Conservation (phyloP, 148 eudicot genomes). For the Rhododendron molle region DNA sequence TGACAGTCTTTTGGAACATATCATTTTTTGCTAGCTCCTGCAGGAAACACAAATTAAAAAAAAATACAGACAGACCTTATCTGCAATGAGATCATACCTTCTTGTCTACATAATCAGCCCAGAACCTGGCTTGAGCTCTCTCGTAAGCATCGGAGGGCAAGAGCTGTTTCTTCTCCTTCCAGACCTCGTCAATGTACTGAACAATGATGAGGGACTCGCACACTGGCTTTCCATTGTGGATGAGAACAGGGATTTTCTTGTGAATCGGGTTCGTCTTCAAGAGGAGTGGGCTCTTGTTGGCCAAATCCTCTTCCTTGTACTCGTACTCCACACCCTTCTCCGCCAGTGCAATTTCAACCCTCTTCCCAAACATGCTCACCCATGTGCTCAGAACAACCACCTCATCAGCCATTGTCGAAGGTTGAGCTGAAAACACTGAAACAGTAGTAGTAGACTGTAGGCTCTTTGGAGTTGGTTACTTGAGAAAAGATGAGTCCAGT, state of each 20-base stretch:
- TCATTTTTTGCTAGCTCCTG: neutral
- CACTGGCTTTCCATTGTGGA: slow-evolving; percentile 52
- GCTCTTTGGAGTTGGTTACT: neutral
- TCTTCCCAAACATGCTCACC: slow-evolving; percentile 23
- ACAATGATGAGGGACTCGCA: slow-evolving; percentile 43
- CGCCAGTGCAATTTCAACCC: slow-evolving; percentile 12
- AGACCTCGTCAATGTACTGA: slow-evolving; percentile 57
- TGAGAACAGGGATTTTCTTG: slow-evolving; percentile 48
- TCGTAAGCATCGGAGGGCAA: slow-evolving; percentile 44
- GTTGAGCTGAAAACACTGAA: neutral
- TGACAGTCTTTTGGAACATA: neutral
- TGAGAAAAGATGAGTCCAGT: neutral
- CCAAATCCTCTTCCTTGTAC: slow-evolving; percentile 20
- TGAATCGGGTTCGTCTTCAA: slow-evolving; percentile 30
- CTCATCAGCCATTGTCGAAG: slow-evolving; percentile 14
- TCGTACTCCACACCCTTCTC: slow-evolving; percentile 19
- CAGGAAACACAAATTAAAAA: neutral
- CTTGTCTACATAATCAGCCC: slow-evolving; percentile 56
- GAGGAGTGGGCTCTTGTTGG: slow-evolving; percentile 24
- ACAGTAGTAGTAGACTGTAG: neutral
- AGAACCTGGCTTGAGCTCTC: slow-evolving; percentile 50
- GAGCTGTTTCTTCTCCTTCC: slow-evolving; percentile 31
- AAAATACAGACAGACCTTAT: neutral
- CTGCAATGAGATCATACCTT: slow-evolving; percentile 18
- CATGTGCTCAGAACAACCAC: slow-evolving; percentile 11